A percentile compares a stretch with the other conserved stretches of the same genome.
Evolutionary conservation across 176 grass and related monocot species (phyloP).

Genomic region (maize (Zea mays)): DNA sequence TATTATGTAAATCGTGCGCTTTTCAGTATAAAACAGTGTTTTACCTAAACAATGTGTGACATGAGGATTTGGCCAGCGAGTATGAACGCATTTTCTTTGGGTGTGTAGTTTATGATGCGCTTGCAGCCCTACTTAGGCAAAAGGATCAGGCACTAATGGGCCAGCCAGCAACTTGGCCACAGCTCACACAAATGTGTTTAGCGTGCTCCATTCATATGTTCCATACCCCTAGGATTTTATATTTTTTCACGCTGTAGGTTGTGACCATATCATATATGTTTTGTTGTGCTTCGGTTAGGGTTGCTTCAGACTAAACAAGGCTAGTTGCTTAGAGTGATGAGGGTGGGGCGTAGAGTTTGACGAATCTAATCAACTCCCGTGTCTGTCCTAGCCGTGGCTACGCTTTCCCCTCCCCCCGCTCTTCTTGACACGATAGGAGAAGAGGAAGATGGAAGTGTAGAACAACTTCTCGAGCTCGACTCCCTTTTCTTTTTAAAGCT

Average conservation of each 20-base stretch:
- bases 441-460: constrained; percentile 31
- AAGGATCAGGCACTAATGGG: constrained; percentile 40
- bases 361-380: constrained; percentile 27
- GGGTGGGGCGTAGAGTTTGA: constrained; percentile 45
- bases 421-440: constrained; percentile 14
- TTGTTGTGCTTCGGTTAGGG: no score
- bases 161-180: no score
- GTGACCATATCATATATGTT: constrained; percentile 23
- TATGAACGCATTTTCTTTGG: constrained; percentile 21
- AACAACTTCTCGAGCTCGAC: constrained; percentile 61
- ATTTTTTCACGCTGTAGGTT: constrained; percentile 13
- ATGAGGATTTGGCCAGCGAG: constrained; percentile 16
- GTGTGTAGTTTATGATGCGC: constrained; percentile 26
- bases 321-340: constrained; percentile 4
- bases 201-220: constrained; percentile 21
- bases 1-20: no score
- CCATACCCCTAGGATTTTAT: constrained; percentile 22
- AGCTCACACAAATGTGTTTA: constrained; percentile 18
- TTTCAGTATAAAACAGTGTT: no score
- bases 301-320: constrained; percentile 23
- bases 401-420: background rate
- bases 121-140: constrained; percentile 37
- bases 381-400: constrained; percentile 13
- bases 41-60: no score
- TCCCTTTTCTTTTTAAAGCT: no score